These are phyloP conservation scores for Coprinellus micaceus DNA, from an alignment of 768 basidiomycete genomes.

Conservation along the genomic window DNA sequence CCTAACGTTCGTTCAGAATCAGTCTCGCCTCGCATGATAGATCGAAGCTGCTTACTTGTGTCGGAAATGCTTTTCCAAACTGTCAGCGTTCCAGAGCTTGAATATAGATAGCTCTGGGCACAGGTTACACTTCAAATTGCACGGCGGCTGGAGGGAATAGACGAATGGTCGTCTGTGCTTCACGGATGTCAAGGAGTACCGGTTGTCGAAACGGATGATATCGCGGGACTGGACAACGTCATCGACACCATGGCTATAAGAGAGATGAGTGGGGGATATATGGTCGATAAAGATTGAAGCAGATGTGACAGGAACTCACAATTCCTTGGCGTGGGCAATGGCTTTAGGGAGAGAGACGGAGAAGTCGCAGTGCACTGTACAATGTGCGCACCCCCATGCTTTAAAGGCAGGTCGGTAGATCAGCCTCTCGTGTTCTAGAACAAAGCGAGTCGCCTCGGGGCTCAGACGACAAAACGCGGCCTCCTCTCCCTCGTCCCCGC, in stretches of 20 bases:
- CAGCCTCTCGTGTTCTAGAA: slow-evolving; percentile 1
- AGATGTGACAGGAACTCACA: no score
- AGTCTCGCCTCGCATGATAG: no score
- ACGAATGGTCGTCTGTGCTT: not conserved
- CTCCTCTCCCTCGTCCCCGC: no score
- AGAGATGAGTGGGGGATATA: no score
- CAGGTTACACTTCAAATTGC: not conserved
- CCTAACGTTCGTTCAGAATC: no score
- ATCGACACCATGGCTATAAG: not conserved
- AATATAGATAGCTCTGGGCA: not conserved
- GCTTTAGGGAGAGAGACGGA: not conserved
- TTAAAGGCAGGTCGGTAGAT: not conserved
- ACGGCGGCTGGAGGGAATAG: not conserved
- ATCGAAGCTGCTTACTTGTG: not conserved
- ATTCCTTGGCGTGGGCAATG: not conserved
- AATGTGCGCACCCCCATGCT: slow-evolving; percentile 1
- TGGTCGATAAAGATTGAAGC: no score
- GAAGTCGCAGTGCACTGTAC: not conserved
- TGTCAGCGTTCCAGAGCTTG: not conserved
- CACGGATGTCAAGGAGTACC: not conserved
- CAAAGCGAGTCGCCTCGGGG: not conserved
- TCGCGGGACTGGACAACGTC: not conserved
- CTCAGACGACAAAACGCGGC: not conserved
- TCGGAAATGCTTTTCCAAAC: not conserved
- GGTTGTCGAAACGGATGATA: slow-evolving; percentile 2